Evolutionary conservation across 2,329 filamentous ascomycete genomes (phyloP).

Genomic region (Curvularia spicifera): DNA sequence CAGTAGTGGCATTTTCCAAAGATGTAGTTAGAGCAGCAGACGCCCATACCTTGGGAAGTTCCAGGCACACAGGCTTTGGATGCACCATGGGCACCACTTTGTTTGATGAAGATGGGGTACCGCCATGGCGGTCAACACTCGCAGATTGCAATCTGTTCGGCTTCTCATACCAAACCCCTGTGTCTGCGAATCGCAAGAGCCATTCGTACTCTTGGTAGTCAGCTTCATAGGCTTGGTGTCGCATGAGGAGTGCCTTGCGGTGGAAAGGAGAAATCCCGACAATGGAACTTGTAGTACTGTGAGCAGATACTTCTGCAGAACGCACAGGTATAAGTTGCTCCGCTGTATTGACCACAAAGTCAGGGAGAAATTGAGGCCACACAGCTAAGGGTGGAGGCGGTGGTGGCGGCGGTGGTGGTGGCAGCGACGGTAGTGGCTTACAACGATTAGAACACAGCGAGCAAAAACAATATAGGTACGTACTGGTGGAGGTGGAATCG

Average conservation of each 20-base stretch:
- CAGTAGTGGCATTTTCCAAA: slow-evolving; percentile 33
- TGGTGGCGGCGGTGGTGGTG: slow-evolving; percentile 22
- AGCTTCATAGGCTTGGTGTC: slow-evolving; percentile 27
- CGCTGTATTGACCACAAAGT: slow-evolving; percentile 20
- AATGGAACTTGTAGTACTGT: slow-evolving; percentile 20
- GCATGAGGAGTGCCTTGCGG: slow-evolving; percentile 34
- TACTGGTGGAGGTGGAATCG: slow-evolving; percentile 4
- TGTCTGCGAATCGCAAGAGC: slow-evolving; percentile 34
- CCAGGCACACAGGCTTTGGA: slow-evolving; percentile 28
- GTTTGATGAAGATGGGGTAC: slow-evolving; percentile 1
- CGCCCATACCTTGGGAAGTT: slow-evolving; percentile 39
- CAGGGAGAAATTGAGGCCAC: slow-evolving; percentile 3
- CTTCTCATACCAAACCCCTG: slow-evolving; percentile 43
- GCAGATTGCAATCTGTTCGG: slow-evolving; percentile 24
- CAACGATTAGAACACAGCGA: neutral
- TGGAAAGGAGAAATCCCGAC: slow-evolving; percentile 32
- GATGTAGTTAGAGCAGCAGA: slow-evolving; percentile 40
- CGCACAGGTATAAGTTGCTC: slow-evolving; percentile 28
- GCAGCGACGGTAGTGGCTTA: slow-evolving; percentile 5
- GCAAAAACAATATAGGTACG: neutral
- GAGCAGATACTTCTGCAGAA: slow-evolving; percentile 28
- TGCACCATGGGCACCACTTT: slow-evolving; percentile 23
- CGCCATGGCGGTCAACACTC: slow-evolving; percentile 15
- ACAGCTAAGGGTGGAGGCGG: slow-evolving; percentile 12
- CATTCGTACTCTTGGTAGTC: slow-evolving; percentile 42